Base-by-base conservation (phyloP, 2,329 filamentous ascomycete species). In the Dothidotthia symphoricarpi region DNA sequence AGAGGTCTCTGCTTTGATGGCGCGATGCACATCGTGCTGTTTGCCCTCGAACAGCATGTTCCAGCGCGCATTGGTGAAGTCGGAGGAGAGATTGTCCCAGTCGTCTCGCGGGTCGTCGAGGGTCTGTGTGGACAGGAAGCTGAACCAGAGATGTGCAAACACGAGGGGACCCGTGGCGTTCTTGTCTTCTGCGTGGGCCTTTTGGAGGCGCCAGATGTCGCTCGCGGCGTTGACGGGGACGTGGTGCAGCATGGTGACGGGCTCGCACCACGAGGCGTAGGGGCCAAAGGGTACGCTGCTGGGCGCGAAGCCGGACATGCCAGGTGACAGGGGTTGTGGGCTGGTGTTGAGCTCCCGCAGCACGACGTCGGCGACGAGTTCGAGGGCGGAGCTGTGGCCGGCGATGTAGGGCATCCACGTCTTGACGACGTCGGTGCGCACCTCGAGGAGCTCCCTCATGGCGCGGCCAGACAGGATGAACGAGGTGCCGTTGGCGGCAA, bases 401-500 rank as follows among this genome's bases (percentile, higher is more conserved):
- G 60, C 61, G 0, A 75, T 76, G 39, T 67, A 70, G 2, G 66
- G 55, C 42, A 76, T 68, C 52, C 74, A 69, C 19, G 68, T 67
- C 13, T 66, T 52, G 2, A 70, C 56, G 33, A 73, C 64, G 1
- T 61, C 56, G 13, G 53, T 49, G 39, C 74, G 75, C 24, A 72
- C 67, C 4, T 60, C 55, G 27, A 62, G 46, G 10, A 64, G 38
- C 8, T 70, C 66, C 34, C 67, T 61, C 64, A 79, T 67, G 3
- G 75, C 75, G 4, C 71, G 63, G 3, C 70, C 68, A 0, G 76
- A 79, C 17, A 80, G 49, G 17, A 75, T 63, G 47, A 78, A 75
- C 3, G 76, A 76, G 3, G 69, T 73, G 0, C 77, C 77, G 8
- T 75, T 76, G 39, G 78, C 72, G 0, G 70, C 75, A 53, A 78